phyloP scores from a whole-genome alignment of 371 early-diverging fungal species.

The Mycotypha africana region DNA sequence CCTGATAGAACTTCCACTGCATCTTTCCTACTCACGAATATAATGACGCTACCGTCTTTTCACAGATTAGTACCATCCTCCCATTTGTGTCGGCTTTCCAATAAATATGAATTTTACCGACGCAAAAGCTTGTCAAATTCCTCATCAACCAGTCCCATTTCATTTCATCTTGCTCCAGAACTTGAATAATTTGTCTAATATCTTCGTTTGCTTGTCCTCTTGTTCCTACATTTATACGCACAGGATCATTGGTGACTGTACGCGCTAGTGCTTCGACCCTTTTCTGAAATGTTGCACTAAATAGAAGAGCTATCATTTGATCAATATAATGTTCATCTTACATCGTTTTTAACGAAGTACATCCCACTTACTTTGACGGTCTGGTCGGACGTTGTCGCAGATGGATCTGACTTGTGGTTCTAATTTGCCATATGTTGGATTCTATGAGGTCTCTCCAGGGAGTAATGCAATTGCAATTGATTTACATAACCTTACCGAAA shows the following conservation, averaged over 20 bases:
- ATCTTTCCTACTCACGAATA: slow-evolving; percentile 64
- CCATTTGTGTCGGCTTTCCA: too few relatives aligned
- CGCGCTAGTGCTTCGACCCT: slow-evolving; percentile 91
- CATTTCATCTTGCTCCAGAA: slow-evolving; percentile 55
- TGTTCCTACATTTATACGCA: slow-evolving; percentile 79
- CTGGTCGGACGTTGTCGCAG: slow-evolving; percentile 83
- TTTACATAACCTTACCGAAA: slow-evolving; percentile 84
- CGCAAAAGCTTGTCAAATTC: slow-evolving; percentile 45
- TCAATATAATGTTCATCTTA: not conserved
- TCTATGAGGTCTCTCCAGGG: not conserved
- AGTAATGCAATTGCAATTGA: not conserved
- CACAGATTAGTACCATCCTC: not conserved
- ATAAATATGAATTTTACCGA: slow-evolving; percentile 49
- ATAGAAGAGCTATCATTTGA: slow-evolving; percentile 75
- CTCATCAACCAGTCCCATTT: slow-evolving; percentile 67
- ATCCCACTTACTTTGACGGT: slow-evolving; percentile 58
- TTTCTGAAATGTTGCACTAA: slow-evolving; percentile 99
- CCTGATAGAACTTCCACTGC: slow-evolving; percentile 55
- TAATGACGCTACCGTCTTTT: slow-evolving; percentile 61
- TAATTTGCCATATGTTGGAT: slow-evolving; percentile 14
- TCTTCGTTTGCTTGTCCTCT: slow-evolving; percentile 73
- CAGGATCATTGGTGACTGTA: slow-evolving; percentile 85
- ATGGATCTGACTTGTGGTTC: slow-evolving; percentile 95
- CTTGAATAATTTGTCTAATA: slow-evolving; percentile 67
- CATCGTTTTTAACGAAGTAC: not conserved